Percentiles rank a stretch among this genome's conserved stretches.
These are phyloP conservation scores for Pseudocercospora pini-densiflorae DNA, from an alignment of 2,329 filamentous ascomycete genomes.

Conservation along the genomic window DNA sequence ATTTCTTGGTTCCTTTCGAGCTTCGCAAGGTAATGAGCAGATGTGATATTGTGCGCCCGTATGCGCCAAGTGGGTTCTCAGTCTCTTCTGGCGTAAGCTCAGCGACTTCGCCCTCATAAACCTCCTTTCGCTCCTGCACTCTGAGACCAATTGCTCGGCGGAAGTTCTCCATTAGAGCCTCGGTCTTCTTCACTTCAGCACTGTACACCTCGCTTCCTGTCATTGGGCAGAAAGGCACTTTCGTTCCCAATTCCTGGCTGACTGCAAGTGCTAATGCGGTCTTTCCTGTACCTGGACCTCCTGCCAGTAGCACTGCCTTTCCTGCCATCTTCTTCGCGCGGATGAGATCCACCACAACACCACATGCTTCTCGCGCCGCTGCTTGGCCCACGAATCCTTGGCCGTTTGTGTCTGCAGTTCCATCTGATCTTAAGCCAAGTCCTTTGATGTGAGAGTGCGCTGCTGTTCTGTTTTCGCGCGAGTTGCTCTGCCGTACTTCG, in stretches of 20 bases:
- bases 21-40: slow-evolving; percentile 94
- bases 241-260: slow-evolving; percentile 95
- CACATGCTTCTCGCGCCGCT: slow-evolving; percentile 91
- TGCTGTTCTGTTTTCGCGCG: slow-evolving; percentile 90
- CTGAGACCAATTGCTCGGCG: slow-evolving; percentile 93
- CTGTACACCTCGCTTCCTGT: slow-evolving; percentile 98
- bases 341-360: slow-evolving; percentile 94
- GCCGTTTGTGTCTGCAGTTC: slow-evolving; percentile 77
- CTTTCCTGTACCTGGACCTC: slow-evolving; percentile 95
- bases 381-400: slow-evolving; percentile 90
- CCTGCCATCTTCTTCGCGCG: slow-evolving; percentile 97
- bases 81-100: slow-evolving; percentile 97
- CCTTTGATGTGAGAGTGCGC: slow-evolving; percentile 98
- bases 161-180: slow-evolving; percentile 99
- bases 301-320: slow-evolving; percentile 87
- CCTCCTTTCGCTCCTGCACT: slow-evolving; percentile 98
- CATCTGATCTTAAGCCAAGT: slow-evolving; percentile 83
- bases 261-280: slow-evolving; percentile 94
- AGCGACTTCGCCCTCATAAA: slow-evolving; percentile 98
- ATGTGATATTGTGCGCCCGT: slow-evolving; percentile 96
- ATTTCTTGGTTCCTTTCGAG: slow-evolving; percentile 95
- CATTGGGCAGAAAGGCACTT: slow-evolving; percentile 98
- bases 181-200: slow-evolving; percentile 98
- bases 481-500: slow-evolving; percentile 40
- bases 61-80: slow-evolving; percentile 94